Conservation (phyloP, 306 rosid species). For the Vigna angularis region DNA sequence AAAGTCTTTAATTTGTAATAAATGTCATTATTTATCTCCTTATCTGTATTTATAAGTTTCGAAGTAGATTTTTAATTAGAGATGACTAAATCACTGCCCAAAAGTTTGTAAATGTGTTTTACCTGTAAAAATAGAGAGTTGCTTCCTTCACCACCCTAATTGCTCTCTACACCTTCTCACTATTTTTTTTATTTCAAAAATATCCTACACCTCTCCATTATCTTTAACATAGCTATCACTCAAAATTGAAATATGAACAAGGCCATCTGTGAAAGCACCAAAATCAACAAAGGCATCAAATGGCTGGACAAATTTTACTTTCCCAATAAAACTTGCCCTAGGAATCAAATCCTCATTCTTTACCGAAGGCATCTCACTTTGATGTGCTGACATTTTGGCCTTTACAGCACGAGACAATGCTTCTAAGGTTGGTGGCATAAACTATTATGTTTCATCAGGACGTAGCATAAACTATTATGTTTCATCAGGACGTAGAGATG, state of each 20-base stretch:
- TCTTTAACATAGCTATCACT: constrained; percentile 90
- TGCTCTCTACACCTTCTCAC: no score
- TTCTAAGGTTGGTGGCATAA: background rate
- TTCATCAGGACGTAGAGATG: background rate
- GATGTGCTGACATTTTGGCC: constrained; percentile 24
- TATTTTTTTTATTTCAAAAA: no score
- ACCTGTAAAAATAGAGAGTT: no score
- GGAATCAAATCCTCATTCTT: constrained; percentile 82
- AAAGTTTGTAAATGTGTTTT: no score
- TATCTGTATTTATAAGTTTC: no score
- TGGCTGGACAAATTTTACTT: constrained; percentile 92
- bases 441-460: background rate
- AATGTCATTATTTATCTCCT: no score
- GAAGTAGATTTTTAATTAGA: no score
- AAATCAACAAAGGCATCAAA: constrained; percentile 76
- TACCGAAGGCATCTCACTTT: constrained; percentile 90
- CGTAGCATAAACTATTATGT: background rate
- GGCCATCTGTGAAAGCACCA: constrained; percentile 68
- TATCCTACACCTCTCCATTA: no score
- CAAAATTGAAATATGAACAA: constrained; percentile 91
- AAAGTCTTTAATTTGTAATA: no score
- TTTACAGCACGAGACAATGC: background rate
- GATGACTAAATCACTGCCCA: no score
- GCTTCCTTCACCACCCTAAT: no score
- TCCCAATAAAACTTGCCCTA: constrained; percentile 88